Evolutionary conservation across 352 stramenopile genomes (phyloP), one percentile per base, ranked within the genome.

Genomic region (Phytopythium litorale): DNA sequence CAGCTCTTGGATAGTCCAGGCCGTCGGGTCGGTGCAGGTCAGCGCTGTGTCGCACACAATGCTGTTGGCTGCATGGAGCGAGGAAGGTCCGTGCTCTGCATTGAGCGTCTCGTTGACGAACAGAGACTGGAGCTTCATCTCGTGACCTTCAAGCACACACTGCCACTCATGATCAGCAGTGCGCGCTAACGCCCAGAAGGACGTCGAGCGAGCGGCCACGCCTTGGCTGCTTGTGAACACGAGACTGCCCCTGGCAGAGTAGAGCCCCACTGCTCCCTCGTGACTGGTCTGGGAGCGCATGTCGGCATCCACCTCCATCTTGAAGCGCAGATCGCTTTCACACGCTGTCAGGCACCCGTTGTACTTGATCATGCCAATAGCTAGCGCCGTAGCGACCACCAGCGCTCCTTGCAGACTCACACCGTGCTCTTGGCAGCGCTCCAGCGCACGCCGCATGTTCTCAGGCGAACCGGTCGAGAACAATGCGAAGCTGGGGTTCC

Each of bases 81-180:
- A 71, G 3, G 65, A 78, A 7, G 72, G 55, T 7, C 52, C 51
- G 52, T 75, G 76, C 25, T 76, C 72, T 7, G 67, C 71, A 25
- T 83, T 76, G 16, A 87, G 71, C 50, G 71, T 74, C 65, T 89
- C 79, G 52, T 89, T 79, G 19, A 84, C 71, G 58, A 78, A 89
- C 15, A 86, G 70, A 7, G 73, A 79, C 66, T 89, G 79, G 46
- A 88, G 68, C 56, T 82, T 81, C 56, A 87, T 64, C 58, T 88
- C 79, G 59, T 87, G 79, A n/a, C 72, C 64, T 13, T 82, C 54
- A 13, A 79, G 40, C 19, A 70, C 54, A 28, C 71, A 78, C 32
- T 75, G 60, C 33, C 68, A 74, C 51, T 89, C 79, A 50, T 73
- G 71, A 12, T 87, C 76, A n/a, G 75, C 72, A 50, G 74, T 73